phyloP scores from a whole-genome alignment of 768 basidiomycete genomes.

The Amanita subjunquillea region DNA sequence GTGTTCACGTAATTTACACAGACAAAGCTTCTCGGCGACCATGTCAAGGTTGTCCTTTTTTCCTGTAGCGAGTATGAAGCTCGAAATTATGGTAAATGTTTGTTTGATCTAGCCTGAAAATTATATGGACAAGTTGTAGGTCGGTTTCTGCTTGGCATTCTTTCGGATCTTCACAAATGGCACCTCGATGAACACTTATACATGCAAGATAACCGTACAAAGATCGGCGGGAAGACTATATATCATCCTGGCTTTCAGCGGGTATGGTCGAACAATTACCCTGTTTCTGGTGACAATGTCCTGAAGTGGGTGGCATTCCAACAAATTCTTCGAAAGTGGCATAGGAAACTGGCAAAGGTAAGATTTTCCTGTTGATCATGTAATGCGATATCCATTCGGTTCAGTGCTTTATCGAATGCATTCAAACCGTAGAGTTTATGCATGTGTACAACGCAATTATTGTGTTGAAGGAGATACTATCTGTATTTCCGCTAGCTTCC shows the following conservation, averaged over 20 bases:
- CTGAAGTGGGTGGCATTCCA: constrained; percentile 67
- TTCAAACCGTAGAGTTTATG: constrained; percentile 89
- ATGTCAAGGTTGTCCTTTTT: constrained; percentile 77
- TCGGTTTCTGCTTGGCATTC: constrained; percentile 74
- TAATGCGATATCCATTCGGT: background rate
- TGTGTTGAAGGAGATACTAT: constrained; percentile 83
- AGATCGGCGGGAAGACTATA: constrained; percentile 46
- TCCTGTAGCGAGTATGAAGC: constrained; percentile 96
- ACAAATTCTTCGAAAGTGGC: constrained; percentile 73
- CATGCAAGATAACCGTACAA: constrained; percentile 58
- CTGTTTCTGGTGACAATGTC: constrained; percentile 37
- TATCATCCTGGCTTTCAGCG: constrained; percentile 65
- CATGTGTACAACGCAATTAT: constrained; percentile 96
- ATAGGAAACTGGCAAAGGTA: constrained; percentile 65
- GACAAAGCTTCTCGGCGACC: constrained; percentile 69
- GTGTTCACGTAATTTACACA: background rate
- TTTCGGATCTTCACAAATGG: constrained; percentile 77
- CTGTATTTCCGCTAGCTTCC: constrained; percentile 73
- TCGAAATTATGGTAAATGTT: constrained; percentile 72
- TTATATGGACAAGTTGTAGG: constrained; percentile 33
- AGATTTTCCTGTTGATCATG: constrained; percentile 1
- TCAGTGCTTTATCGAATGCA: constrained; percentile 72
- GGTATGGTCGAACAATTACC: constrained; percentile 31
- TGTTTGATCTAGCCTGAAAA: background rate
- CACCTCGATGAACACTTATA: constrained; percentile 65